phyloP scores from a whole-genome alignment of 495 filamentous ascomycete genomes.

The Astrocystis sublimbata region DNA sequence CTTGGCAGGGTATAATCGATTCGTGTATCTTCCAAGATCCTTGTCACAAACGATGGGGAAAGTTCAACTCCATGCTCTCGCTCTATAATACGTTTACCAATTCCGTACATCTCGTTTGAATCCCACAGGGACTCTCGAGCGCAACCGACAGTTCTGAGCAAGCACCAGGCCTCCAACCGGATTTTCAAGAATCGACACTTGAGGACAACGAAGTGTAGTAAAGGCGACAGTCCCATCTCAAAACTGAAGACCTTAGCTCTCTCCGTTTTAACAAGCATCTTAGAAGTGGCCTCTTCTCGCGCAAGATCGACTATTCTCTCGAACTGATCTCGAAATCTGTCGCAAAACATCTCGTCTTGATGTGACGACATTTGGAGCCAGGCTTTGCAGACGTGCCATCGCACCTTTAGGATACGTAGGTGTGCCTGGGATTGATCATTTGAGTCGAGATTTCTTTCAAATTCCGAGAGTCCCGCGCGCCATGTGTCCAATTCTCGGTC shows the following conservation, averaged over 20 bases:
- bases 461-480: neutral
- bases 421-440: neutral
- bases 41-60: neutral
- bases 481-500: neutral
- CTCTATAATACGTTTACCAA: slow-evolving; percentile 34
- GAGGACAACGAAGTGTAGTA: slow-evolving; percentile 46
- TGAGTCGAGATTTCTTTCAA: neutral
- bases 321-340: slow-evolving; percentile 1
- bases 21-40: neutral
- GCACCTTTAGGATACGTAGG: neutral
- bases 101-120: slow-evolving; percentile 23
- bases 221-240: slow-evolving; percentile 45
- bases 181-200: slow-evolving; percentile 44
- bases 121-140: slow-evolving; percentile 37
- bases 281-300: slow-evolving; percentile 15
- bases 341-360: neutral
- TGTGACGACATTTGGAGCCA: slow-evolving; percentile 4
- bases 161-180: slow-evolving; percentile 38
- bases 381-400: slow-evolving; percentile 10
- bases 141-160: slow-evolving; percentile 23
- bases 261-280: slow-evolving; percentile 9
- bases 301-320: slow-evolving; percentile 12
- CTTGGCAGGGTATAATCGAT: neutral
- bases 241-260: slow-evolving; percentile 41
- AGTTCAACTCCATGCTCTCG: slow-evolving; percentile 32